A percentile compares a stretch with the other conserved stretches of the same genome.
Conservation (phyloP, 2,329 filamentous ascomycete species). For the Pyricularia grisea region DNA sequence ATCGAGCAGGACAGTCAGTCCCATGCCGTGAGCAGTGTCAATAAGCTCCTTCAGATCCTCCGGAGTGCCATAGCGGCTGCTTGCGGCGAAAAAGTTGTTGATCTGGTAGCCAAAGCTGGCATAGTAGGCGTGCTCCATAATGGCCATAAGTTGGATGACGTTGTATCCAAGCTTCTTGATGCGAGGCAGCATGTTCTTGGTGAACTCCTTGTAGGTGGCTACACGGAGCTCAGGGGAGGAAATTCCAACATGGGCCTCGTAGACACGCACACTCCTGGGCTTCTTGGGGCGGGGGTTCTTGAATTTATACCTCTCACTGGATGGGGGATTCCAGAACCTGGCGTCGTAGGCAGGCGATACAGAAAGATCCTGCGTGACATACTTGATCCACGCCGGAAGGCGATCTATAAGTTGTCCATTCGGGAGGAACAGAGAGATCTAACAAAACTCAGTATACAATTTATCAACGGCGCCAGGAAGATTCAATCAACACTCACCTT, state of each 20-base stretch:
- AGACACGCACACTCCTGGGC: slow-evolving; percentile 80
- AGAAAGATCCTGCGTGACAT: slow-evolving; percentile 85
- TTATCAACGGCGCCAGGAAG: neutral
- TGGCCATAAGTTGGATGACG: slow-evolving; percentile 94
- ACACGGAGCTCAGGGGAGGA: slow-evolving; percentile 84
- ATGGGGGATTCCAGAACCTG: slow-evolving; percentile 91
- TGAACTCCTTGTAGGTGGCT: slow-evolving; percentile 96
- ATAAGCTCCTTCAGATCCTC: slow-evolving; percentile 96
- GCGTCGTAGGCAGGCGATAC: slow-evolving; percentile 92
- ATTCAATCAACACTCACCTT: slow-evolving; percentile 51
- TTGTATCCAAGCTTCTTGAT: slow-evolving; percentile 93
- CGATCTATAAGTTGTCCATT: slow-evolving; percentile 76
- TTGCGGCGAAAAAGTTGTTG: slow-evolving; percentile 97
- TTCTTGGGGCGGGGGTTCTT: slow-evolving; percentile 76
- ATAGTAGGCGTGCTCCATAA: slow-evolving; percentile 99
- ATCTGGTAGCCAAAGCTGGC: slow-evolving; percentile 98
- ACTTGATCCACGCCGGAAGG: slow-evolving; percentile 92
- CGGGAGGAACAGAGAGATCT: slow-evolving; percentile 79
- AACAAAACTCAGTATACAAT: neutral
- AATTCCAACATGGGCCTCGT: slow-evolving; percentile 98
- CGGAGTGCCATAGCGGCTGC: slow-evolving; percentile 85
- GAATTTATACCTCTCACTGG: slow-evolving; percentile 68
- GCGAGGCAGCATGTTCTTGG: slow-evolving; percentile 78
- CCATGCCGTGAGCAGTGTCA: slow-evolving; percentile 86
- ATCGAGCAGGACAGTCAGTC: slow-evolving; percentile 83